phyloP scores from a whole-genome alignment of 495 filamentous ascomycete species.

The Penicillium malachiteum region DNA sequence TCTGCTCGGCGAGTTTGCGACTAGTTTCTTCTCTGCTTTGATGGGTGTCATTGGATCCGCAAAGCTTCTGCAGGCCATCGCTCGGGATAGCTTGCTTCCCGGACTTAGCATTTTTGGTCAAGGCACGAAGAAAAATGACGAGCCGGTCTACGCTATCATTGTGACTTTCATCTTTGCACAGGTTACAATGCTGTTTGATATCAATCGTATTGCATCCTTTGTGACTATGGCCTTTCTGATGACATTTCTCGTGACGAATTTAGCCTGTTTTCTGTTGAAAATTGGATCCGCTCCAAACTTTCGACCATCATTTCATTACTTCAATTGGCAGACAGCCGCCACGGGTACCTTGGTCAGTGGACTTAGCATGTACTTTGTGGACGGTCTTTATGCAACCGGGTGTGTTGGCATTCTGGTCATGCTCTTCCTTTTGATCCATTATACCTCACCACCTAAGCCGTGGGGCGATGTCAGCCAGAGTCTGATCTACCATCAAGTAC shows the following conservation, averaged over 20 bases:
- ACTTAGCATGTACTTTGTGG: constrained; percentile 84
- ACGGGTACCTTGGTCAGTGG: constrained; percentile 71
- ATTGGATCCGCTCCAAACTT: constrained; percentile 94
- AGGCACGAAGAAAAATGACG: constrained; percentile 71
- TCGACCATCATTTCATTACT: constrained; percentile 82
- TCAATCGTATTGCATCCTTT: constrained; percentile 86
- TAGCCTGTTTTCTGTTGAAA: constrained; percentile 85
- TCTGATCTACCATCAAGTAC: constrained; percentile 87
- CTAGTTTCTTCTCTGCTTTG: constrained; percentile 77
- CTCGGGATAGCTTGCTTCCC: constrained; percentile 75
- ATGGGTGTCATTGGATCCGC: constrained; percentile 88
- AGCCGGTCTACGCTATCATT: constrained; percentile 75
- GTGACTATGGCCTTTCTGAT: constrained; percentile 88
- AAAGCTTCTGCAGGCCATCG: constrained; percentile 84
- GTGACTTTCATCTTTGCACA: constrained; percentile 76
- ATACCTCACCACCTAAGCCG: constrained; percentile 76
- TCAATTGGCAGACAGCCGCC: constrained; percentile 81
- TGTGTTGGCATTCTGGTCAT: constrained; percentile 72
- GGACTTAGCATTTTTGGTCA: constrained; percentile 73
- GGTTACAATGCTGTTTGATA: constrained; percentile 76
- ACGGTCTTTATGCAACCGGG: constrained; percentile 75
- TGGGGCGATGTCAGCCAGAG: constrained; percentile 92
- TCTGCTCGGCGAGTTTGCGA: constrained; percentile 78
- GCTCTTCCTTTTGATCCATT: constrained; percentile 83
- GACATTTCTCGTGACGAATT: constrained; percentile 63